Evolutionary conservation across 2,329 filamentous ascomycete genomes (phyloP), one percentile per base, ranked within the genome.

Genomic region (Aspergillus awamori): DNA sequence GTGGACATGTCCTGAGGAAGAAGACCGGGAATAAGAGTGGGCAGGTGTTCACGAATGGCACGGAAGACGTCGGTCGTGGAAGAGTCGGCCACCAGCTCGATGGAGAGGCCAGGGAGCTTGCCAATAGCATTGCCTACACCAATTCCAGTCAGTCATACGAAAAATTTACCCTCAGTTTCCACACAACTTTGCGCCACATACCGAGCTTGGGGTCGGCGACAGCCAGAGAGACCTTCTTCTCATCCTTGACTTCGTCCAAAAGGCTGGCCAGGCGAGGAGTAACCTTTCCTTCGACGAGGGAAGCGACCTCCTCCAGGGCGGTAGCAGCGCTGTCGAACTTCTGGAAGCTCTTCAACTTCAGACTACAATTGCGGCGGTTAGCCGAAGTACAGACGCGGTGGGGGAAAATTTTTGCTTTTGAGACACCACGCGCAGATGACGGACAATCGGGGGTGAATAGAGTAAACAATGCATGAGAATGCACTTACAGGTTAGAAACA

Each of bases 261-360:
- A 99, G 86, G 69, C 84, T 86, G 57, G 90, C 83, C 65, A 99
- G 85, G 79, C 95, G 89, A 61, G 93, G 89, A 52, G 94, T 96
- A 66, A 98, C 93, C 82, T 97, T 98, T 78, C 93, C 93, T 74
- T 98, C 94, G 68, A 92, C 90, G 64, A 99, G 82, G 43, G 92
- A 87, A 58, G 92, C 88, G 71, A 93, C 92, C 83, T 99, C 94
- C 77, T 96, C 91, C 62, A 99, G 84, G 66, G 95, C 95, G 66
- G 88, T 89, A 66, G 91, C 89, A 65, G 95, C 93, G 79, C 92
- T 97, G 77, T 97, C 92, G 81, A 97, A 99, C 83, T 98, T 98
- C 79, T 91, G 84, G 80, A 99, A 98, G 78, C 94, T 89, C 86
- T 98, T 98, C 76, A 98, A 85, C 82, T 97, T 97, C 72, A 99